phyloP scores from a whole-genome alignment of 139 green algal species.

The Auxenochlorella pyrenoidosa region DNA sequence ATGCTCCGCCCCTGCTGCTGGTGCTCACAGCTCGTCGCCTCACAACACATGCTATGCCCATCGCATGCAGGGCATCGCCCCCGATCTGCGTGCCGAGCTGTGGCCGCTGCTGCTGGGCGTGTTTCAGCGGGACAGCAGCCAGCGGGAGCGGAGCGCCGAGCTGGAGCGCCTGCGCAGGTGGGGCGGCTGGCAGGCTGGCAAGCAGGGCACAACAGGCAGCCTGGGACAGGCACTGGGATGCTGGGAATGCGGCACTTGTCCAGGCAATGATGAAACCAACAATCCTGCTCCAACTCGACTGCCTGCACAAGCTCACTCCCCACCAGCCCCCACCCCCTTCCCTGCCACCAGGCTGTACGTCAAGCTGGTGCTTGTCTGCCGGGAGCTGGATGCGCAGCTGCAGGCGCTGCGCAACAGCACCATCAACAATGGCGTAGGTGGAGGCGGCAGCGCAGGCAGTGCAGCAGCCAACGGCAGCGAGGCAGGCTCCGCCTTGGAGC shows the following conservation, averaged over 20 bases:
- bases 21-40: no score
- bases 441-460: not conserved
- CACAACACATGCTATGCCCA: no score
- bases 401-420: constrained; percentile 9
- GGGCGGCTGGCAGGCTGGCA: not conserved
- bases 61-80: constrained; percentile 56
- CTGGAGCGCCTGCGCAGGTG: constrained; percentile 43
- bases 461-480: not conserved
- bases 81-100: constrained; percentile 51
- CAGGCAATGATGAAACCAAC: no score
- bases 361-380: constrained; percentile 62
- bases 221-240: not conserved
- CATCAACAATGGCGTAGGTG: not conserved
- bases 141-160: not conserved
- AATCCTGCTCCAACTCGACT: no score
- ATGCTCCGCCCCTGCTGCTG: no score
- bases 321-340: not conserved
- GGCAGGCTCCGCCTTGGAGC: constrained; percentile 2
- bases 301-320: not conserved
- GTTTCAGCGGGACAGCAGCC: constrained; percentile 32
- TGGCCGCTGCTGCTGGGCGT: constrained; percentile 77
- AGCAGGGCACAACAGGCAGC: no score
- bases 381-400: constrained; percentile 48
- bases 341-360: constrained; percentile 34
- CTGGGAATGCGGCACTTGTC: no score